These are phyloP conservation scores for Pseudopyricularia cyperi DNA, from an alignment of 2,329 filamentous ascomycete species.

Conservation along the genomic window DNA sequence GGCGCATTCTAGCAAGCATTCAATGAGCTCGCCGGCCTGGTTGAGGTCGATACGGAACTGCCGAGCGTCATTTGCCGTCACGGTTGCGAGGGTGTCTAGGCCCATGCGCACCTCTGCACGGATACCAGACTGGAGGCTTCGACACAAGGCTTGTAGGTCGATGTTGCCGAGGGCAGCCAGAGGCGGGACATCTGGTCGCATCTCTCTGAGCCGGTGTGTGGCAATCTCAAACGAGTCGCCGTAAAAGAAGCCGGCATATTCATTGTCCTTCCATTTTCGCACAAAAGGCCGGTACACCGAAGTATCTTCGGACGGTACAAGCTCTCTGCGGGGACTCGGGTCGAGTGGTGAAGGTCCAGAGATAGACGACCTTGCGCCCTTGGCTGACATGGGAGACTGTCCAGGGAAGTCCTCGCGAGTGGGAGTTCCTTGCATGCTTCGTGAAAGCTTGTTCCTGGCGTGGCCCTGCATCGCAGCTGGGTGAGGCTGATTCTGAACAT, in stretches of 20 bases:
- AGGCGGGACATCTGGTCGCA: constrained; percentile 54
- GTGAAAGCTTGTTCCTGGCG: constrained; percentile 36
- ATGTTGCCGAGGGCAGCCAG: constrained; percentile 73
- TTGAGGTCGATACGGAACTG: constrained; percentile 54
- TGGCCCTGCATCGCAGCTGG: constrained; percentile 28
- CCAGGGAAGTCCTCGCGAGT: constrained; percentile 26
- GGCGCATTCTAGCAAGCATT: constrained; percentile 78
- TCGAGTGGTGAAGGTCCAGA: constrained; percentile 17
- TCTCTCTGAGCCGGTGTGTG: background rate
- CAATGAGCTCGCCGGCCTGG: constrained; percentile 76
- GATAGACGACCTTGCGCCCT: constrained; percentile 11
- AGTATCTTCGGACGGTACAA: constrained; percentile 6
- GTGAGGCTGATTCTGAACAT: constrained; percentile 29
- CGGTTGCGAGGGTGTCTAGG: constrained; percentile 65
- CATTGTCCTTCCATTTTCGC: background rate
- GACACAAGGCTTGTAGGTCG: constrained; percentile 79
- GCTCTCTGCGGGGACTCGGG: constrained; percentile 17
- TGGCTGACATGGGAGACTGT: constrained; percentile 30
- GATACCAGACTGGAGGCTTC: constrained; percentile 81
- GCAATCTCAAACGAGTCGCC: background rate
- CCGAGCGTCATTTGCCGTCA: constrained; percentile 49
- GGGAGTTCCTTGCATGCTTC: constrained; percentile 33
- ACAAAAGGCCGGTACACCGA: background rate
- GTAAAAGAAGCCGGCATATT: background rate
- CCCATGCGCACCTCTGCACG: constrained; percentile 82